Conservation (phyloP, 2,329 filamentous ascomycete species). For the Nothophoma quercina region DNA sequence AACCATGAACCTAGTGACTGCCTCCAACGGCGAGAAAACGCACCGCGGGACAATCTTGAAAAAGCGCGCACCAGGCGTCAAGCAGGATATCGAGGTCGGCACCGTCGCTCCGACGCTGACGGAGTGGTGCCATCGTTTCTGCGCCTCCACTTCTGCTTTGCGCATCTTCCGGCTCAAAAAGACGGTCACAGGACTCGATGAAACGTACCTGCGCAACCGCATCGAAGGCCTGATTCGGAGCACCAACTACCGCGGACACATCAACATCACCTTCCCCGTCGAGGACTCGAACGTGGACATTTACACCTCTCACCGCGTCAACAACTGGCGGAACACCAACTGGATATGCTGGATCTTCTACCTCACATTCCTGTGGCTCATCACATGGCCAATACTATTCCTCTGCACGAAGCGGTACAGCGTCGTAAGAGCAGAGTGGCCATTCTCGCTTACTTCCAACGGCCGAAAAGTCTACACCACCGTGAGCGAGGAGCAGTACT, state of each 20-base stretch:
- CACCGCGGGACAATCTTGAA: conserved; percentile 70
- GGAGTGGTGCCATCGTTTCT: conserved; percentile 75
- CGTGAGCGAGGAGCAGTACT: conserved; percentile 64
- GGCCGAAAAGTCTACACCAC: conserved; percentile 59
- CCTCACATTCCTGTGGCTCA: conserved; percentile 71
- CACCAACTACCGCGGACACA: conserved; percentile 72
- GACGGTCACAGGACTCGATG: conserved; percentile 68
- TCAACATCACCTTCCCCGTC: conserved; percentile 67
- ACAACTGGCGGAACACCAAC: conserved; percentile 68
- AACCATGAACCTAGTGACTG: conserved; percentile 51
- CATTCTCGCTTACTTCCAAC: conserved; percentile 54
- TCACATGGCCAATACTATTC: conserved; percentile 75
- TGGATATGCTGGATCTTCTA: conserved; percentile 73
- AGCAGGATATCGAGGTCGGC: conserved; percentile 57
- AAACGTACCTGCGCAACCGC: conserved; percentile 58
- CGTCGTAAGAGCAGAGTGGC: conserved; percentile 69
- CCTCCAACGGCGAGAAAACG: conserved; percentile 66
- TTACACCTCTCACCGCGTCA: conserved; percentile 69
- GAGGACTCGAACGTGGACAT: conserved; percentile 66
- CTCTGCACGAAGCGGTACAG: conserved; percentile 73
- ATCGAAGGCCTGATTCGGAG: conserved; percentile 66
- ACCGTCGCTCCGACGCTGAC: conserved; percentile 51
- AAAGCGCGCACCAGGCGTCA: conserved; percentile 57
- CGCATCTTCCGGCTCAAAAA: conserved; percentile 58
- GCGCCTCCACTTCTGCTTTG: conserved; percentile 63